Evolutionary conservation across 2,329 filamentous ascomycete species (phyloP).

Genomic region (Zelopaecilomyces penicillatus): DNA sequence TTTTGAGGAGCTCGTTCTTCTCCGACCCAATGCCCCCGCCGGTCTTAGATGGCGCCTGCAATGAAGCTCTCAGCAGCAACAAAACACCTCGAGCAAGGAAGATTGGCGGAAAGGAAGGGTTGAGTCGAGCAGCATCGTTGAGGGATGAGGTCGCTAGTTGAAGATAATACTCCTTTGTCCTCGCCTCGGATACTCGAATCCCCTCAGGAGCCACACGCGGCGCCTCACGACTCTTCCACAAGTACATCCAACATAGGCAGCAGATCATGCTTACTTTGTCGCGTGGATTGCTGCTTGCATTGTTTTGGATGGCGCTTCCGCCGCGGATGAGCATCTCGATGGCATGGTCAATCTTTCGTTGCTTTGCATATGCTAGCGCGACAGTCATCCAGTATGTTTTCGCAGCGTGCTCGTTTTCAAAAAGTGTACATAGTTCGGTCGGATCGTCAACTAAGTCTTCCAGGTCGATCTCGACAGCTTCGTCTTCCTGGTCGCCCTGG

Average conservation of each 20-base stretch:
- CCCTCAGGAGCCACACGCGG: conserved; percentile 55
- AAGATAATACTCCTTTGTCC: conserved; percentile 89
- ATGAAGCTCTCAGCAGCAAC: conserved; percentile 76
- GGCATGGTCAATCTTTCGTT: conserved; percentile 81
- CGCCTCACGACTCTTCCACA: conserved; percentile 81
- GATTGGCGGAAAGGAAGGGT: conserved; percentile 83
- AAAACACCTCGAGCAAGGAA: conserved; percentile 88
- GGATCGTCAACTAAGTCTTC: conserved; percentile 87
- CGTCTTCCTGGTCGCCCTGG: conserved; percentile 55
- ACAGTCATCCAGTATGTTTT: conserved; percentile 98
- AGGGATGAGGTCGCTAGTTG: conserved; percentile 83
- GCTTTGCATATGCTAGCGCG: conserved; percentile 91
- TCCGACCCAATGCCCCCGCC: conserved; percentile 63
- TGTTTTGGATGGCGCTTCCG: conserved; percentile 59
- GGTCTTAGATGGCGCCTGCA: conserved; percentile 66
- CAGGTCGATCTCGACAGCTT: conserved; percentile 86
- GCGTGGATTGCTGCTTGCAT: conserved; percentile 57
- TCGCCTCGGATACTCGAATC: conserved; percentile 58
- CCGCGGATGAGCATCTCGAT: conserved; percentile 68
- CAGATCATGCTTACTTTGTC: conserved; percentile 80
- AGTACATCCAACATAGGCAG: conserved; percentile 82
- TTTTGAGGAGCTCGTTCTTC: conserved; percentile 68
- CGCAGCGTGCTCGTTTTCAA: conserved; percentile 88
- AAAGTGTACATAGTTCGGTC: conserved; percentile 85
- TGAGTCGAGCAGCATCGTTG: conserved; percentile 92